phyloP scores from a whole-genome alignment of 495 filamentous ascomycete species.

The Aspergillus indologenus region DNA sequence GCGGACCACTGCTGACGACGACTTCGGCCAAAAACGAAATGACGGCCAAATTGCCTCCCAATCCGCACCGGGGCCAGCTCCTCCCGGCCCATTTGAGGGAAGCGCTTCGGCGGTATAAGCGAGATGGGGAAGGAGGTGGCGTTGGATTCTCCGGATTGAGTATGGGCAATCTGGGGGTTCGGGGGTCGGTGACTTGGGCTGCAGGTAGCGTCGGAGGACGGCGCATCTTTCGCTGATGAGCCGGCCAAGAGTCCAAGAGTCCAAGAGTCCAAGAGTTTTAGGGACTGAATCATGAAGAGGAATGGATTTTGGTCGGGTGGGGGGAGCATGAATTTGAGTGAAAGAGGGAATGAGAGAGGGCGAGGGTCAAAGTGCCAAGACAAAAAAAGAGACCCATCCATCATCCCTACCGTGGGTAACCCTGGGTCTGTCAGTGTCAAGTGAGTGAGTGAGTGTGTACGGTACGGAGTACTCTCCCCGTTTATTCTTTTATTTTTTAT shows the following conservation, averaged over 20 bases:
- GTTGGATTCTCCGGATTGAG: slow-evolving; percentile 71
- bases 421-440: background rate
- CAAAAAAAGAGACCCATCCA: background rate
- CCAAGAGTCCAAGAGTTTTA: no score
- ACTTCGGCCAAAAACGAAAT: slow-evolving; percentile 29
- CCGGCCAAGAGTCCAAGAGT: background rate
- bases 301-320: no score
- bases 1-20: background rate
- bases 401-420: background rate
- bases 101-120: slow-evolving; percentile 69
- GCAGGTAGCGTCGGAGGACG: slow-evolving; percentile 51
- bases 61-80: slow-evolving; percentile 63
- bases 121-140: slow-evolving; percentile 60
- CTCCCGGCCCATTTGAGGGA: slow-evolving; percentile 81
- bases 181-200: slow-evolving; percentile 58
- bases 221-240: slow-evolving; percentile 56
- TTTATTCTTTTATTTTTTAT: no score
- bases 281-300: background rate
- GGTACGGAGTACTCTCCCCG: no score
- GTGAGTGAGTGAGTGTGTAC: background rate
- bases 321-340: background rate
- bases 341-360: background rate
- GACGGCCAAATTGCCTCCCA: slow-evolving; percentile 37
- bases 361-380: background rate
- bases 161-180: slow-evolving; percentile 63